Percentiles rank a stretch among this genome's conserved stretches.
Conservation (phyloP, 1,284 basidiomycete genomes). For the Sanghuangporus baumii region DNA sequence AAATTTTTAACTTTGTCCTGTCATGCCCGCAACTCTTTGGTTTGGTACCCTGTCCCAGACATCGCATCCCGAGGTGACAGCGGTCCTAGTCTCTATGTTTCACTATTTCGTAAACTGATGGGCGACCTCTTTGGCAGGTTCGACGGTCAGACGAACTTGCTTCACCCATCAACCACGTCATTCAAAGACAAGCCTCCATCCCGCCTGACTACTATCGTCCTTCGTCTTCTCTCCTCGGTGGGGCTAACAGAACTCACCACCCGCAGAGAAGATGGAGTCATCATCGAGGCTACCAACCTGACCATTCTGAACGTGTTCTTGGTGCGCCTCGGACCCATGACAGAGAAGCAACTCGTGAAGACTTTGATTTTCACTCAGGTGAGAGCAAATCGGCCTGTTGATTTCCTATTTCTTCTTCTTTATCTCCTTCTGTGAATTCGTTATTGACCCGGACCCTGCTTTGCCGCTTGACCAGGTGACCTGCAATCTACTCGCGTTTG, state of each 20-base stretch:
- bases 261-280: conserved; percentile 47
- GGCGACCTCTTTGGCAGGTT: conserved; percentile 43
- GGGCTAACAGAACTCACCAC: conserved; percentile 64
- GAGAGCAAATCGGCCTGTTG: conserved; percentile 20
- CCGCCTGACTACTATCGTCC: conserved; percentile 43
- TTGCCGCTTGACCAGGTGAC: conserved; percentile 37
- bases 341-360: conserved; percentile 70
- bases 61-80: conserved; percentile 82
- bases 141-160: conserved; percentile 62
- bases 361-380: conserved; percentile 72
- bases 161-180: conserved; percentile 66
- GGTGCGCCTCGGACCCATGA: conserved; percentile 73
- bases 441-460: background rate
- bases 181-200: conserved; percentile 54
- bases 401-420: background rate
- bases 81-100: background rate
- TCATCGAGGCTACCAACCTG: conserved; percentile 75
- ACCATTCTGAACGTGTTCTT: conserved; percentile 86
- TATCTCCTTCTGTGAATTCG: background rate
- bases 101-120: conserved; percentile 1
- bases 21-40: conserved; percentile 95
- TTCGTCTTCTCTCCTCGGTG: conserved; percentile 55
- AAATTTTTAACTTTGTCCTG: conserved; percentile 95
- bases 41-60: conserved; percentile 89
- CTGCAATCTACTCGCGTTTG: conserved; percentile 76